phyloP scores from a whole-genome alignment of 345 rosid genomes.

The Clarkia xantiana region DNA sequence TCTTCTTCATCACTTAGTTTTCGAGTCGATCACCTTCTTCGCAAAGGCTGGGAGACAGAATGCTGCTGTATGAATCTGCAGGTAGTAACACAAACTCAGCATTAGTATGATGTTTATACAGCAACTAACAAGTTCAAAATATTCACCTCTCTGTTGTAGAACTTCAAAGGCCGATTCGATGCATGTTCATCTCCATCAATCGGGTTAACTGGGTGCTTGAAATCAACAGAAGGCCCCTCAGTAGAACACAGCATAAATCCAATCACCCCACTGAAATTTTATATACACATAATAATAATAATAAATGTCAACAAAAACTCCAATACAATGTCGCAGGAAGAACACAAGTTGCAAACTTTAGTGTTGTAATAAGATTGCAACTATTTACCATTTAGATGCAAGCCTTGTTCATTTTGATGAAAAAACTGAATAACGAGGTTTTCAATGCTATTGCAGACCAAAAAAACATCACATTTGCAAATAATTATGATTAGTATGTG shows the following conservation, averaged over 20 bases:
- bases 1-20: conserved; percentile 15
- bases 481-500: neutral
- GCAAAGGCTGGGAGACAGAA: conserved; percentile 93
- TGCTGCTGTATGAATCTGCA: conserved; percentile 84
- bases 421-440: too few species aligned
- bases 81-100: neutral
- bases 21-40: conserved; percentile 64
- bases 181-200: conserved; percentile 33
- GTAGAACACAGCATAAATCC: conserved; percentile 98
- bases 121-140: neutral
- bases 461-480: neutral
- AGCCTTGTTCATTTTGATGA: neutral
- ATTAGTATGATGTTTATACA: neutral
- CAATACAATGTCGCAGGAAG: too few species aligned
- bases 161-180: conserved; percentile 46
- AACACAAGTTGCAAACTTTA: too few species aligned
- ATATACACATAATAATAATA: neutral
- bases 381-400: neutral
- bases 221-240: conserved; percentile 77
- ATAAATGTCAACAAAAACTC: conserved; percentile 3
- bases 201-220: conserved; percentile 70
- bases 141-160: conserved; percentile 70
- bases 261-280: conserved; percentile 63
- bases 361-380: too few species aligned
- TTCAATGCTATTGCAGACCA: neutral